phyloP scores from a whole-genome alignment of 139 green algal genomes.

The Coelastrella sp. region DNA sequence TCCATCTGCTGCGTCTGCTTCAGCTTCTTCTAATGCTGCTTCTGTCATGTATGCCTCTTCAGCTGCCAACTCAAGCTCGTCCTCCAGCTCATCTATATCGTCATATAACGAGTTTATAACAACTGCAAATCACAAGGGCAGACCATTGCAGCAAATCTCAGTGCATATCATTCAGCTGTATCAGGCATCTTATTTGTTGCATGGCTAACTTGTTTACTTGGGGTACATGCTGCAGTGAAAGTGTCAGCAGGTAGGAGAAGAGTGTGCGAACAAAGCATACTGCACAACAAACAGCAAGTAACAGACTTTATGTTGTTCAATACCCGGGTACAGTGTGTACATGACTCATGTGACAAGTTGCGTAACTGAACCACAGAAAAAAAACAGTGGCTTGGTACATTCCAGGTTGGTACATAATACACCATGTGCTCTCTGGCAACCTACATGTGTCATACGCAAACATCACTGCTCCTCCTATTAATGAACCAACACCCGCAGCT shows the following conservation, averaged over 20 bases:
- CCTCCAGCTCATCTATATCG: constrained; percentile 43
- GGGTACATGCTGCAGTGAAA: too few relatives aligned
- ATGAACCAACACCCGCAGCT: constrained; percentile 62
- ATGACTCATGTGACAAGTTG: background rate
- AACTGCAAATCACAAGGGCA: constrained; percentile 24
- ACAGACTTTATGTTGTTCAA: too few relatives aligned
- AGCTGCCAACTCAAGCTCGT: constrained; percentile 44
- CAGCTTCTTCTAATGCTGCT: constrained; percentile 30
- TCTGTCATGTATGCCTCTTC: constrained; percentile 50
- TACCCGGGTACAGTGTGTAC: too few relatives aligned
- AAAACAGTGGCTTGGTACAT: background rate
- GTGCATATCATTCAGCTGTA: background rate
- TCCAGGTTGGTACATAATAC: background rate
- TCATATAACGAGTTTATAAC: constrained; percentile 48
- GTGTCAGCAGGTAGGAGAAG: too few relatives aligned
- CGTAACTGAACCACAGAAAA: background rate
- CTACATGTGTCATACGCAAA: constrained; percentile 72
- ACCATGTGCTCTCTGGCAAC: constrained; percentile 9
- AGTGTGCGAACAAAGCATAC: too few relatives aligned
- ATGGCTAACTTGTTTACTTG: too few relatives aligned
- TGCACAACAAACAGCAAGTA: too few relatives aligned
- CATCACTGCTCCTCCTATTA: constrained; percentile 69
- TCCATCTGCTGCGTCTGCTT: background rate
- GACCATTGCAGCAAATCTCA: background rate
- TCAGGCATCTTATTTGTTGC: background rate